Base-by-base conservation (phyloP, 495 filamentous ascomycete species). In the Usnea hakonensis region DNA sequence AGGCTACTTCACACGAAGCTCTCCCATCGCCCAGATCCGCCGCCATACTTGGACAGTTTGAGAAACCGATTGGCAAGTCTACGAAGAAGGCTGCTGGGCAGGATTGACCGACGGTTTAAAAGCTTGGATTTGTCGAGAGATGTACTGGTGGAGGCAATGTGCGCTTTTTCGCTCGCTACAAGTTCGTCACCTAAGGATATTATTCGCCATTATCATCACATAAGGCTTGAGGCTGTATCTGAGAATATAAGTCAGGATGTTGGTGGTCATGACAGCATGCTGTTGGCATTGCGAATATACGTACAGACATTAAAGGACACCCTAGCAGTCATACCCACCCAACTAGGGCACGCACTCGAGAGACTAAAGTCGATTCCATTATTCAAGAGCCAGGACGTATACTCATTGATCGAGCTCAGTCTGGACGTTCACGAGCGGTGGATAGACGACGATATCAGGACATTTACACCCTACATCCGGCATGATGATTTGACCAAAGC, bases 391-490 rank as follows among this genome's bases (percentile, higher is more conserved):
- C 75, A 80, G 11, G 82, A 87, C 16, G 72, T 97, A 16, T 77
- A 77, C 36, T 74, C 69, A 0, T 64, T 94, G 26, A 82, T 87
- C 54, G 89, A 88, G 6, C 75, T 97, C 11, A 82, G 89, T 40
- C 74, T 98, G n/a, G 91, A 95, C 67, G 71, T 94, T 38, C 84
- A 93, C 65, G 85, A 84, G 57, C 79, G 82, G 43, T 97, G 90
- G 90, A 85, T 95, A 41, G 82, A 89, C 8, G 84, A 90, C 16
- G 90, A 95, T 56, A 87, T 97, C 36, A 81, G 81, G 36, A 89
- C 87, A 56, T 97, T 95, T 73, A 95, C 86, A 0, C 95, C 94
- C 0, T 96, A 90, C 77, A 88, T 96, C 54, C 85, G 90, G 36
- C 82, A 95, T 65, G 91, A 92, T 60, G 90, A 95, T 64, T 71